Evolutionary conservation across 2,329 filamentous ascomycete species (phyloP), one percentile per base, ranked within the genome.

Genomic region (Fonsecaea erecta): DNA sequence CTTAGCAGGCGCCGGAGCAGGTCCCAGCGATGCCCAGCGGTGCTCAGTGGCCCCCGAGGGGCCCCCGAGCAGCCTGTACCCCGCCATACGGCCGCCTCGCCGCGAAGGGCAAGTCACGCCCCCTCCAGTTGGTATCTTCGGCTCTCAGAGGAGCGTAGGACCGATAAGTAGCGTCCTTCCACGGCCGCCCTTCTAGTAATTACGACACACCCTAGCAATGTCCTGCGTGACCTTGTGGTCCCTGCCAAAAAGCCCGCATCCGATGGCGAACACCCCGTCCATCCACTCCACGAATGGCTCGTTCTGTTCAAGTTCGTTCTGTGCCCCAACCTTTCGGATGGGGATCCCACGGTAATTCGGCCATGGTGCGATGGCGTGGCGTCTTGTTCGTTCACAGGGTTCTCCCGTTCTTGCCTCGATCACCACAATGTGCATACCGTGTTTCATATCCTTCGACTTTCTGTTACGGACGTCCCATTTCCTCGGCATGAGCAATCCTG

Each of bases 361-460:
- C 18, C 18, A 48, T 48, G 11, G 18, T 18, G 43, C 43, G 43
- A 48, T 8, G 18, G 18, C 18, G 43, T 24, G 43, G 21, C 43
- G 21, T 24, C 18, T 24, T 11, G 3, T 11, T 12, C 24, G 21
- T 30, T n/a, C 9, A 52, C 5, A 59, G 18, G 28, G 16, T 9
- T 32, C 18, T 32, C 24, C 56, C 56, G 56, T 18, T 30, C 37
- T 6, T 30, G 43, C 56, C 34, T 30, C 30, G 16, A 16, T 18
- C 30, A 18, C 58, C 58, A 37, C 26, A 18, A 26, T 35, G 35
- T 51, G 40, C 35, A 46, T 61, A 61, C 58, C 58, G 58, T 37
- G 46, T 53, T 54, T 61, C 30, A 14, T 30, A 61, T 40, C 58
- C 58, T 61, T 61, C 35, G 24, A 53, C 16, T 30, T 30, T 21